A percentile compares a stretch with the other conserved stretches of the same genome.
Evolutionary conservation across 2,329 filamentous ascomycete genomes (phyloP).

Genomic region (Neonectria hederae): DNA sequence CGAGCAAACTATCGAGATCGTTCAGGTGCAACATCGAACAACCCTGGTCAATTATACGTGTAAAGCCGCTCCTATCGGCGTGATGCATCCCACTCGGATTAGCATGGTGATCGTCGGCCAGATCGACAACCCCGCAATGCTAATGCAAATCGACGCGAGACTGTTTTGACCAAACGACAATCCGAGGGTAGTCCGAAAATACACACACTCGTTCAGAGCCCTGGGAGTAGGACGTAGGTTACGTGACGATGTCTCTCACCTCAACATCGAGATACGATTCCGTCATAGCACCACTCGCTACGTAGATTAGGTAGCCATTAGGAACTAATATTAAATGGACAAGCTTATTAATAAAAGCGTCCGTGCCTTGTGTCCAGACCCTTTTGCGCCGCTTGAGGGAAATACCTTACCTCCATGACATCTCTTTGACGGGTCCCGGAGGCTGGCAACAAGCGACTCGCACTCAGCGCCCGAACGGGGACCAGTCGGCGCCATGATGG

Average conservation of each 20-base stretch:
- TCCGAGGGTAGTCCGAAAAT: background rate
- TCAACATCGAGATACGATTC: background rate
- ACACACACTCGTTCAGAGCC: background rate
- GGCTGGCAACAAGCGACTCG: background rate
- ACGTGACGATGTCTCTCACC: background rate
- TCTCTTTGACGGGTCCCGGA: background rate
- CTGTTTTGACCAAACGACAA: constrained; percentile 8
- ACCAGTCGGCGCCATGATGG: too few relatives aligned
- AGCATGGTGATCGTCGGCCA: constrained; percentile 27
- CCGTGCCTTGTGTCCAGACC: too few relatives aligned
- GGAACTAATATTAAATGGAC: background rate
- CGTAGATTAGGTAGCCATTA: background rate
- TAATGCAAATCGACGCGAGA: constrained; percentile 21
- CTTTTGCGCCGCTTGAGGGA: too few relatives aligned
- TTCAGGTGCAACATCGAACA: background rate
- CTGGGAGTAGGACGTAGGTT: background rate
- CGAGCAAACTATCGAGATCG: background rate
- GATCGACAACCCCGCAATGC: constrained; percentile 41
- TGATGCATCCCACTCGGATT: background rate
- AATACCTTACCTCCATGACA: background rate
- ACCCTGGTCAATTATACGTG: background rate
- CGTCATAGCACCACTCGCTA: background rate
- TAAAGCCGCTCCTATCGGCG: background rate
- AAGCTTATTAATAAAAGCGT: background rate
- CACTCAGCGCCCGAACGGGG: too few relatives aligned